Evolutionary conservation across 148 eudicot genomes (phyloP), one percentile per base, ranked within the genome.

Genomic region (Fagopyrum tataricum): DNA sequence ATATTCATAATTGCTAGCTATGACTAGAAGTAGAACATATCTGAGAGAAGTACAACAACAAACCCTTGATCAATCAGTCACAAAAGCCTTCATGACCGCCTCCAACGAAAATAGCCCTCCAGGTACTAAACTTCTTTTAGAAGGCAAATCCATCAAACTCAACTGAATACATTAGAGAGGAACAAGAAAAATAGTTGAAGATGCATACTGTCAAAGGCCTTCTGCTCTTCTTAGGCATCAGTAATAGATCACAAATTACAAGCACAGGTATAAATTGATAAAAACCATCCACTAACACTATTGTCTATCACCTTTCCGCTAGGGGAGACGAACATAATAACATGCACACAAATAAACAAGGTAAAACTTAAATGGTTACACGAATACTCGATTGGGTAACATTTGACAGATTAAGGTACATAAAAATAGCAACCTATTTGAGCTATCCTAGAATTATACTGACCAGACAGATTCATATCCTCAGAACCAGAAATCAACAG

Each of bases 291-390:
- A 55, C 9, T 55, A 61, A 40, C 39, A 61, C 67, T 61, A 21
- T 24, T 2, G 37, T 31, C 37, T 31, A 31, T 31, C 41, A 59
- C 67, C 26, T 59, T 23, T 61, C 14, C 26, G 17, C 67, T 24
- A 24, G 24, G 39, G 18, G 37, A 58, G 66, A 58, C 37, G 37
- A 59, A 21, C 15, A 59, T 24, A 58, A 11, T 11, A 58, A 59
- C 67, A 61, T 24, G 67, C 23, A 24, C 40, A 26, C 40, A 26
- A 23, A 13, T 15, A 26, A 26, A 26, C 41, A 5, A 61, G 41
- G 3, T 26, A 40, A 61, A 61, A 26, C 17, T 61, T 40, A 61
- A 61, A 61, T 61, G 67, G 67, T 39, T 61, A 61, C 67, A 56
- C 64, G 26, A 59, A 59, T 26, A 26, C 40, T 61, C 5, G 67